Evolutionary conservation across 2,329 filamentous ascomycete species (phyloP).

Genomic region (Apiospora sp.): DNA sequence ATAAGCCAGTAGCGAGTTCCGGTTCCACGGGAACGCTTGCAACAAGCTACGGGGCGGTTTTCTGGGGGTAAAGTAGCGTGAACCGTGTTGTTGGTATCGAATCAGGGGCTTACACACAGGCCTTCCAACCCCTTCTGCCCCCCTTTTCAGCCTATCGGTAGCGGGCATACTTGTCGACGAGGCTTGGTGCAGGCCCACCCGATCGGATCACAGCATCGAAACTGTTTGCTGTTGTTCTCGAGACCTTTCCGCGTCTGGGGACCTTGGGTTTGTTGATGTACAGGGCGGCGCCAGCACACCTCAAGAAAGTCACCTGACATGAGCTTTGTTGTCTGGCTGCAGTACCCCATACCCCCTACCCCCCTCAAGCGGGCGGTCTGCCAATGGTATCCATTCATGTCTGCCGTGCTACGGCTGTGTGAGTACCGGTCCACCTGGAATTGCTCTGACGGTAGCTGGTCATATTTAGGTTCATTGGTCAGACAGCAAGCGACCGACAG

Average conservation of each 20-base stretch:
- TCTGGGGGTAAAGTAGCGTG: neutral
- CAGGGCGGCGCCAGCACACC: neutral
- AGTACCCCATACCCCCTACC: neutral
- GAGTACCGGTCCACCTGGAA: neutral
- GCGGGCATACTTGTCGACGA: neutral
- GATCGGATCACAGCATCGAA: slow-evolving; percentile 7
- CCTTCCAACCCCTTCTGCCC: neutral
- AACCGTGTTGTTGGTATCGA: neutral
- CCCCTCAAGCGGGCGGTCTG: neutral
- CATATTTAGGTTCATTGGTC: neutral
- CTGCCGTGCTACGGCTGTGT: neutral
- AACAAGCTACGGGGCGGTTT: slow-evolving; percentile 6
- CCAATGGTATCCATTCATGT: neutral
- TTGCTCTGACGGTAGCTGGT: neutral
- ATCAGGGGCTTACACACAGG: neutral
- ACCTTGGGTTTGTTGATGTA: neutral
- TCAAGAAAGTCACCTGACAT: neutral
- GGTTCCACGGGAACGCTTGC: neutral
- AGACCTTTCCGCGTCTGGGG: neutral
- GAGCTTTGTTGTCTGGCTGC: neutral
- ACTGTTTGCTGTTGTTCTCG: neutral
- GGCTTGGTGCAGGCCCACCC: neutral
- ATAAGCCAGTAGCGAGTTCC: neutral
- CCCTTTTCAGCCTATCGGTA: neutral
- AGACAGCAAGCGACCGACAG: too few species aligned